Evolutionary conservation across 371 early-diverging fungal genomes (phyloP).

Genomic region (Apophysomyces ossiformis): DNA sequence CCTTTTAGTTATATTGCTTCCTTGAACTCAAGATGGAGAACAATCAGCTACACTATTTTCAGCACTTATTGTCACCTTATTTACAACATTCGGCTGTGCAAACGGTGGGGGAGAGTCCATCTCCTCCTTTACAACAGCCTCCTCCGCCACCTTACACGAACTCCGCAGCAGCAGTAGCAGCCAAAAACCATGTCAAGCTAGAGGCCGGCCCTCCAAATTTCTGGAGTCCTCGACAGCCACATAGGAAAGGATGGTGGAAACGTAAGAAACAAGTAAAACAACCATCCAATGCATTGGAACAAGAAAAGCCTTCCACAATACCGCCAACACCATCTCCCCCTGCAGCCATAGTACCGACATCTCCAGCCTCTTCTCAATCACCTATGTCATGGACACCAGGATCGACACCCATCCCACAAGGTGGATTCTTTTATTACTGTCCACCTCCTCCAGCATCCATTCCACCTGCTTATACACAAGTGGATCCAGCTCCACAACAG

Average conservation of each 20-base stretch:
- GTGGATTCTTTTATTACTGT: background rate
- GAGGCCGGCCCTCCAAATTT: background rate
- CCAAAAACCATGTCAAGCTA: background rate
- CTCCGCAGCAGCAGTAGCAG: background rate
- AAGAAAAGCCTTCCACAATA: background rate
- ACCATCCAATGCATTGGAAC: background rate
- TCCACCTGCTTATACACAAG: background rate
- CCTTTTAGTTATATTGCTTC: too few species aligned
- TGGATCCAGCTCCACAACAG: background rate
- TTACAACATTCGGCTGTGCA: slow-evolving; percentile 1
- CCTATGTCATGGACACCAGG: background rate
- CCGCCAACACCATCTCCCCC: background rate
- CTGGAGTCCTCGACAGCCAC: slow-evolving; percentile 7
- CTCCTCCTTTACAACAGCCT: background rate
- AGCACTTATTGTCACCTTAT: slow-evolving; percentile 6
- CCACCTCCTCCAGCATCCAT: slow-evolving; percentile 1
- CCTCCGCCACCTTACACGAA: slow-evolving; percentile 3
- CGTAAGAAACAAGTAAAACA: background rate
- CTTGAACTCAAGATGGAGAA: background rate
- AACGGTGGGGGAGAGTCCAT: background rate
- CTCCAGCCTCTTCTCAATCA: background rate
- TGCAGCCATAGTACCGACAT: background rate
- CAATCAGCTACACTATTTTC: slow-evolving; percentile 2
- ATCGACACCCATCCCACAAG: background rate
- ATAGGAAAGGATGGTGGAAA: slow-evolving; percentile 3